Base-by-base conservation (phyloP, 768 basidiomycete genomes). In the Cystofilobasidium ferigula region DNA sequence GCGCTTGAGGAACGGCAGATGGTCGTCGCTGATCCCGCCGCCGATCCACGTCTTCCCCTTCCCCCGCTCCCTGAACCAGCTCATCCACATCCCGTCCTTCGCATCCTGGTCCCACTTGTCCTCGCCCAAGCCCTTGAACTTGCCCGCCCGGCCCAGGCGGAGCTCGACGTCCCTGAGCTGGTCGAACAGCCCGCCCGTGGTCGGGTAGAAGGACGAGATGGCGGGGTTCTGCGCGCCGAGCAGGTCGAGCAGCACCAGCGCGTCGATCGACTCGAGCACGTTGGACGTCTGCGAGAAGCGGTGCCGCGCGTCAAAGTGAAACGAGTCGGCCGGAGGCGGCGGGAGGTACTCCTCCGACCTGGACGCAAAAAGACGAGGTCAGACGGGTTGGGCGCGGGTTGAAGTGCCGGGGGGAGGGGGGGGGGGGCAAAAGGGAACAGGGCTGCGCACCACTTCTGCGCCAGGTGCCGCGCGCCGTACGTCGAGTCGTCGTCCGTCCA, bases 131-230 rank as follows among this genome's bases (percentile, higher is more conserved):
- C 14, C 34, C 18, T 45, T 57, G 30, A 61, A n/a, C 24, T 48
- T 79, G 1, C 85, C 87, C 13, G 79, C 82, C 34, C 82, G 80
- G 0, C 83, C 83, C 28, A 99, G 78, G 36, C 87, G 79, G 28
- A 77, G 73, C 73, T 99, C 94, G n/a, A 82, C 83, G 51, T 81
- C 81, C 4, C 78, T 78, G 74, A 99, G 78, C 5, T 83, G 80
- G 74, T 90, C 87, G 73, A 89, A 93, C 45, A 99, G 78, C 95
- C 95, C 98, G 7, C 86, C 89, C 0, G 95, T 99, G 62, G 91
- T 84, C 8, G 83, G 76, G 76, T 84, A 98, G 72, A 84, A 95
- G 7, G 87, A 90, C 45, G 82, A 83, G 57, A 99, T 85, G 16
- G 72, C 76, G 2, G 95, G 92, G 61, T 82, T 76, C 2, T 81